A percentile compares a stretch with the other conserved stretches of the same genome.
These are phyloP conservation scores for Speleostelium caveatum DNA, from an alignment of 78 protist genomes.

Conservation along the genomic window DNA sequence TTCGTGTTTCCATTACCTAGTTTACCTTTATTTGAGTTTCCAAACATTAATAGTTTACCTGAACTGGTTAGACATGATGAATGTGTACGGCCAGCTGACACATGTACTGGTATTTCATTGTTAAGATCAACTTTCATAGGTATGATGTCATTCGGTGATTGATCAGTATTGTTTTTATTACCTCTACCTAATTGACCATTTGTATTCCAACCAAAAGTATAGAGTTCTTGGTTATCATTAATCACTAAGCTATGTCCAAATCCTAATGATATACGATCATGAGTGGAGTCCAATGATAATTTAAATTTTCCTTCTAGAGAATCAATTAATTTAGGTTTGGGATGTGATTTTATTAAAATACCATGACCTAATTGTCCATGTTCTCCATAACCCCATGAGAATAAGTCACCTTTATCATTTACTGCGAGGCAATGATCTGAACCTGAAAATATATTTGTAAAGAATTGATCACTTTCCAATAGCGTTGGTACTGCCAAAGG, in stretches of 20 bases:
- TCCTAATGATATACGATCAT: conserved; percentile 6
- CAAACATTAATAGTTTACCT: conserved; percentile 20
- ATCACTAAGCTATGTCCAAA: conserved; percentile 15
- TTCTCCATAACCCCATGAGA: conserved; percentile 4
- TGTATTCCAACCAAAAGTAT: conserved; percentile 50
- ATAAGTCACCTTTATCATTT: not conserved
- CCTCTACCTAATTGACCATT: conserved; percentile 41
- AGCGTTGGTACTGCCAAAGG: not conserved
- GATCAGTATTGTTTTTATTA: not conserved
- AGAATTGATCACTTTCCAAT: not conserved
- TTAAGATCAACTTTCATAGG: not conserved
- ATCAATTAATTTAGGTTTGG: not conserved
- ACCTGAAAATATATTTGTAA: conserved; percentile 17
- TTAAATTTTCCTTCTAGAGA: not conserved
- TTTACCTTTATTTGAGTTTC: conserved; percentile 28
- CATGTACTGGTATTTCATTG: not conserved
- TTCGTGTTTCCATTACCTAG: conserved; percentile 32
- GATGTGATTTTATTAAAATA: not conserved
- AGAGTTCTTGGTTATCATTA: conserved; percentile 20
- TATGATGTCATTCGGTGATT: too few species aligned
- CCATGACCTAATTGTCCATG: conserved; percentile 57
- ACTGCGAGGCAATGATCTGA: conserved; percentile 2
- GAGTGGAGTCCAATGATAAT: not conserved
- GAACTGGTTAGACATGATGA: not conserved
- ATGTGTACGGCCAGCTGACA: conserved; percentile 58